Evolutionary conservation across 441 rosid species (phyloP).

Genomic region (Brassica balearica): DNA sequence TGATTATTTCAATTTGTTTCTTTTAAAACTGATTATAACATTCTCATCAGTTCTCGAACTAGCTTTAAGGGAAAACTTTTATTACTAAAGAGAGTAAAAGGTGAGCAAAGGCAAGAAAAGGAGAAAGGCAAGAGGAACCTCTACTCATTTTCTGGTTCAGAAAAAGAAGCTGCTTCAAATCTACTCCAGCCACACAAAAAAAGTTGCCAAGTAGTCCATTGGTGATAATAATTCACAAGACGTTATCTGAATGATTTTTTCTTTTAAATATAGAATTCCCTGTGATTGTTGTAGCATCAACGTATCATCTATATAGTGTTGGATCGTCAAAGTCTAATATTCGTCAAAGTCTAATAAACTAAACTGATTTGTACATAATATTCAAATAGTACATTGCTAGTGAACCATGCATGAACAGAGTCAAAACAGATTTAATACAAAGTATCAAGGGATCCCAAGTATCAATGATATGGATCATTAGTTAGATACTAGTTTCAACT

Average conservation of each 20-base stretch:
- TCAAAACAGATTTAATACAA: neutral
- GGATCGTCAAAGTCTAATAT: neutral
- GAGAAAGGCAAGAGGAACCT: neutral
- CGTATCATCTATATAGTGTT: neutral
- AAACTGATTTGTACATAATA: neutral
- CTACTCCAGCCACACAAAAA: neutral
- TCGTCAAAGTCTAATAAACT: neutral
- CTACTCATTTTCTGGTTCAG: neutral
- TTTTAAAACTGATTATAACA: no score
- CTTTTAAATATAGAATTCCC: no score
- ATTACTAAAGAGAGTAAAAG: conserved; percentile 16
- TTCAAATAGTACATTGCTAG: neutral
- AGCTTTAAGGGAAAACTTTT: neutral
- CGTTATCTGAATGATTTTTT: neutral
- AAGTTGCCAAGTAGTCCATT: neutral
- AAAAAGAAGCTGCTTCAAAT: neutral
- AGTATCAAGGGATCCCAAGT: no score
- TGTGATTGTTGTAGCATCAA: conserved; percentile 6
- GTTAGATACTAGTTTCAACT: conserved; percentile 7
- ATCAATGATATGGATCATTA: neutral
- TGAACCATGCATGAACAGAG: conserved; percentile 15
- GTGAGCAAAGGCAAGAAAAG: neutral
- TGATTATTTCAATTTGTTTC: no score
- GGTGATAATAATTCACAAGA: neutral
- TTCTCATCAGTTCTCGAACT: conserved; percentile 3